Conservation (phyloP, 257 asterid genomes). For the Solanum verrucosum region DNA sequence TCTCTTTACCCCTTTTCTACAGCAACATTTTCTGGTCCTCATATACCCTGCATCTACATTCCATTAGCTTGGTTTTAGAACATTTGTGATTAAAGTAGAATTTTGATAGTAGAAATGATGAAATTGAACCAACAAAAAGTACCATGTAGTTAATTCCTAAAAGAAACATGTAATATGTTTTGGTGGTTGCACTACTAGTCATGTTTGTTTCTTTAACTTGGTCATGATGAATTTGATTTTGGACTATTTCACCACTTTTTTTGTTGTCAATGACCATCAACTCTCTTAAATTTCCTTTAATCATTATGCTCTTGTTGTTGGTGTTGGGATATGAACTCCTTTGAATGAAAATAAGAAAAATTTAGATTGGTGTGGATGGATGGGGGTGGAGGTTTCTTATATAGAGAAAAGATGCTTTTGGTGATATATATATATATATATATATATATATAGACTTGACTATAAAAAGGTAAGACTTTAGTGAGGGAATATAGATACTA, state of each 20-base stretch:
- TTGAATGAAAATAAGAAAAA: neutral
- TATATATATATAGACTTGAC: too few species aligned
- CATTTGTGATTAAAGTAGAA: conserved; percentile 48
- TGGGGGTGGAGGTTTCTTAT: too few species aligned
- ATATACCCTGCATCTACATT: too few species aligned
- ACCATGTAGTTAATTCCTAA: conserved; percentile 22
- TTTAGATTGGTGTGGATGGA: neutral
- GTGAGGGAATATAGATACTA: too few species aligned
- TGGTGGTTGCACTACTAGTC: neutral
- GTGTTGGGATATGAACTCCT: neutral
- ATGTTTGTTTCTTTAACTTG: conserved; percentile 11
- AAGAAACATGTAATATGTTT: conserved; percentile 23
- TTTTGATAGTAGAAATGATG: conserved; percentile 6
- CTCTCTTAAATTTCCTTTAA: neutral
- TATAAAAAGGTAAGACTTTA: too few species aligned
- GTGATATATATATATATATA: too few species aligned
- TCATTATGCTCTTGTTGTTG: neutral
- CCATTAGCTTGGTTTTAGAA: conserved; percentile 14
- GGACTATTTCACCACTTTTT: neutral
- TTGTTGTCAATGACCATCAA: neutral
- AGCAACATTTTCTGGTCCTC: too few species aligned
- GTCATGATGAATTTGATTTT: neutral
- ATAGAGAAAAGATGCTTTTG: too few species aligned
- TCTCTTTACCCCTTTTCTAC: too few species aligned
- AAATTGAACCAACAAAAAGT: conserved; percentile 39